Percentiles rank a stretch among this genome's conserved stretches.
phyloP scores from a whole-genome alignment of 179 eudicot species.

The Spergularia azorica region DNA sequence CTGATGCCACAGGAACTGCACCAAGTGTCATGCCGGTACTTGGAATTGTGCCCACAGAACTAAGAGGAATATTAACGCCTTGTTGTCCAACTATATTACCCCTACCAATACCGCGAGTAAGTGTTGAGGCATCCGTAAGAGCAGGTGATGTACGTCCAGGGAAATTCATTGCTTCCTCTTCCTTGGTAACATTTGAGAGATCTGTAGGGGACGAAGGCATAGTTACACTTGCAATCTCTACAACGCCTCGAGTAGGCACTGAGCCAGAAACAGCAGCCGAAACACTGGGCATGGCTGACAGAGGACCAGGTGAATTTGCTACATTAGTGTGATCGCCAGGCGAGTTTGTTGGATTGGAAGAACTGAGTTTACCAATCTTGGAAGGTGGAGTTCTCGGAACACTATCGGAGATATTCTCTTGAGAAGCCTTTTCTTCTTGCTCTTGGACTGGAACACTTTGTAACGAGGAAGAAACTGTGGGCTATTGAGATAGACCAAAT shows the following conservation, averaged over 20 bases:
- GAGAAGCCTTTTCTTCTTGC: conserved; percentile 65
- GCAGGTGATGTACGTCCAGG: conserved; percentile 74
- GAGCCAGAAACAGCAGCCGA: conserved; percentile 42
- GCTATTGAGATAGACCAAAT: conserved; percentile 39
- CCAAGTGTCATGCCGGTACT: conserved; percentile 56
- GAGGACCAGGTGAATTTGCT: conserved; percentile 35
- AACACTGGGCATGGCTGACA: conserved; percentile 39
- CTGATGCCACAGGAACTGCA: conserved; percentile 61
- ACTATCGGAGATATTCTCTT: conserved; percentile 58
- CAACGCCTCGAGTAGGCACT: conserved; percentile 39
- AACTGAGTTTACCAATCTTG: conserved; percentile 54
- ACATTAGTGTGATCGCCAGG: conserved; percentile 46
- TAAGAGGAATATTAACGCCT: conserved; percentile 44
- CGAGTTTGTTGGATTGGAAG: conserved; percentile 59
- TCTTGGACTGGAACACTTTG: conserved; percentile 57
- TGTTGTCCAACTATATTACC: conserved; percentile 59
- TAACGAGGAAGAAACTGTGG: conserved; percentile 48
- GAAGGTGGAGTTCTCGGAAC: conserved; percentile 78
- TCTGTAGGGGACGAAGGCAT: conserved; percentile 49
- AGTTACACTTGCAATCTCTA: conserved; percentile 45
- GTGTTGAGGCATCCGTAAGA: conserved; percentile 54
- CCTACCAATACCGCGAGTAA: conserved; percentile 58
- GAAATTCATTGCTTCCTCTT: conserved; percentile 58
- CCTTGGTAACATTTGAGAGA: conserved; percentile 54
- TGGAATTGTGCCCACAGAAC: conserved; percentile 54